Evolutionary conservation across 306 rosid genomes (phyloP), one percentile per base, ranked within the genome.

Genomic region (Dryas alaskensis): DNA sequence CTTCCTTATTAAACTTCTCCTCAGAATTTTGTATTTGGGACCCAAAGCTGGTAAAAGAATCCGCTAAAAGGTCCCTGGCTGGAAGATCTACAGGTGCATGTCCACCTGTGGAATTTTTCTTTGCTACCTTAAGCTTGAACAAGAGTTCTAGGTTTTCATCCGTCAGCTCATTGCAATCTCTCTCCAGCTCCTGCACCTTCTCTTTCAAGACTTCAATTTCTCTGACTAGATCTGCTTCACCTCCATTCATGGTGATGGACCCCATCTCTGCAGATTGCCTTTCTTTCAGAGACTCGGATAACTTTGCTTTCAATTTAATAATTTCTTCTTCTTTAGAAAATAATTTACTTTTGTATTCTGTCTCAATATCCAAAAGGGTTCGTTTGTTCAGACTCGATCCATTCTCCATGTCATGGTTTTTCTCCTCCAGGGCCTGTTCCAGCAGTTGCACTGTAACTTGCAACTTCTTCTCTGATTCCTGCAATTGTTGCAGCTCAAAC

Each of bases 101-200:
- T 77, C 73, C 87, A 13, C 72, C 80, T 45, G 60, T 82, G 37
- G 80, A 76, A 69, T 50, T 77, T 31, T 81, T 81, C 67, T 87
- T 85, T 55, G 86, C 84, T 86, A 86, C 94, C 85, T 88, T 94
- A 60, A 92, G 95, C 92, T 90, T 88, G 89, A 82, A 72, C 72
- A 92, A 71, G 82, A 94, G 97, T 39, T 92, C 95, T 58, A 94
- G 89, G 87, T 94, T 94, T 86, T 94, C 99, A 8, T 94, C 89
- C 1, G 99, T 94, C 78, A 94, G 83, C 86, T 94, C 99, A 78
- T 81, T 88, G 83, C 99, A 92, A 82, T 94, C 99, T 74, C 78
- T 81, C 84, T 94, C 99, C 72, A 92, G 90, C 81, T 92, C 97
- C 82, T 88, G 83, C 79, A 94, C 72, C 84, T 92, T 94, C 77